These are phyloP conservation scores for Saccharomycopsis babjevae DNA, from an alignment of 805 yeast genomes.

Conservation along the genomic window DNA sequence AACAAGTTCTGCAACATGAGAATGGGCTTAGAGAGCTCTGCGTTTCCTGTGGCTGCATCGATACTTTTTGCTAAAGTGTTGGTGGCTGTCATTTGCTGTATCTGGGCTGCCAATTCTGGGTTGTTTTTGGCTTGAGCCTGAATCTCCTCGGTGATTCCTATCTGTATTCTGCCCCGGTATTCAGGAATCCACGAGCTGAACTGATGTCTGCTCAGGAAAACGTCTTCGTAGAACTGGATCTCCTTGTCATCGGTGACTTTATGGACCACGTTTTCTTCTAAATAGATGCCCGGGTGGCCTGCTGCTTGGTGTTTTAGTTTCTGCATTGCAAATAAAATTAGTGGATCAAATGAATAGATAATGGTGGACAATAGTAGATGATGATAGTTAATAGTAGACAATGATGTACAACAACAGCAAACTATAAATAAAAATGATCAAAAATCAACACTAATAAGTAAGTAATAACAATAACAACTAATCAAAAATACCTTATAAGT, in stretches of 20 bases:
- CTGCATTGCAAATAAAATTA: neutral
- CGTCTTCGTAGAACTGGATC: constrained; percentile 53
- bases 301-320: constrained; percentile 61
- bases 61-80: neutral
- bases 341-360: too few species aligned
- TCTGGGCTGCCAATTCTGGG: neutral
- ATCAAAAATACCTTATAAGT: too few species aligned
- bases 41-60: neutral
- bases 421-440: too few species aligned
- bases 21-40: constrained; percentile 25
- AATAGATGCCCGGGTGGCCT: constrained; percentile 78
- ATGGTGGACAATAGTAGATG: too few species aligned
- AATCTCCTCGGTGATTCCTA: constrained; percentile 30
- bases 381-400: too few species aligned
- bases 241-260: constrained; percentile 62
- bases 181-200: constrained; percentile 52
- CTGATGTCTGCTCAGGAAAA: constrained; percentile 25
- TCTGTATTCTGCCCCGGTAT: constrained; percentile 48
- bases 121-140: neutral
- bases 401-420: too few species aligned
- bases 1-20: constrained; percentile 66
- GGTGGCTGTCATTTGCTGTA: neutral
- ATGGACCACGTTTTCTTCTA: constrained; percentile 57
- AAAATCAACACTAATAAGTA: too few species aligned
- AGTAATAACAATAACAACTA: too few species aligned